Evolutionary conservation across 495 filamentous ascomycete genomes (phyloP), one percentile per base, ranked within the genome.

Genomic region (Aspergillus ostianus): DNA sequence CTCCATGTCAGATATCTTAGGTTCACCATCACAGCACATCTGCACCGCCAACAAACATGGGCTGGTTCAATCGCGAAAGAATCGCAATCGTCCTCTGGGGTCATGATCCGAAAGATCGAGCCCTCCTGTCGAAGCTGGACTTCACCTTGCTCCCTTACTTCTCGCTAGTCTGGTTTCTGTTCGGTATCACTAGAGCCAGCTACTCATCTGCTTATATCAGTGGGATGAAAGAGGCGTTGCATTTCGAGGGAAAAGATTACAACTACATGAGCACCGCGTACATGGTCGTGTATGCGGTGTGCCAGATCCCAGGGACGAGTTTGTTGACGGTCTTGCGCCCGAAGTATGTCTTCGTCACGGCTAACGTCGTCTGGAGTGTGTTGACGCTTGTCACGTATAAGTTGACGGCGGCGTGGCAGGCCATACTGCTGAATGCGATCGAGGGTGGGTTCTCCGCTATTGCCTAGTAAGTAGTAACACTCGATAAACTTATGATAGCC

Each of bases 241-340:
- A 62, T 13, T 76, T 76, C 32, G 49, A 73, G 29, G 71, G 73
- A 1, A 76, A 73, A 44, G 67, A 73, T 10, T 76, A 71, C 56
- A 76, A 73, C 49, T 76, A 76, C 41, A 71, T 76, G 73, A 73
- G 53, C 20, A 76, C 73, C 6, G 68, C 70, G 2, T 76, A 76
- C 53, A 21, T 73, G 55, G 71, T 73, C 9, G 66, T 71, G 4
- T 76, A 76, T 59, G 71, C 71, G 1, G 73, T 76, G 17, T 76
- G 60, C 23, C 73, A 76, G 52, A 76, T 76, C 53, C 73, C 71
- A 0, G 70, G 70, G 6, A 74, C 71, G 8, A 72, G 69, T 46
- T 59, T 72, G 0, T 55, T 74, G 52, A 74, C 71, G 8, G 54
- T 74, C 8, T 56, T 58, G 7, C 63, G 71, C 10, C 71, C 71